phyloP scores from a whole-genome alignment of 495 filamentous ascomycete species.

The Neurospora sp. region DNA sequence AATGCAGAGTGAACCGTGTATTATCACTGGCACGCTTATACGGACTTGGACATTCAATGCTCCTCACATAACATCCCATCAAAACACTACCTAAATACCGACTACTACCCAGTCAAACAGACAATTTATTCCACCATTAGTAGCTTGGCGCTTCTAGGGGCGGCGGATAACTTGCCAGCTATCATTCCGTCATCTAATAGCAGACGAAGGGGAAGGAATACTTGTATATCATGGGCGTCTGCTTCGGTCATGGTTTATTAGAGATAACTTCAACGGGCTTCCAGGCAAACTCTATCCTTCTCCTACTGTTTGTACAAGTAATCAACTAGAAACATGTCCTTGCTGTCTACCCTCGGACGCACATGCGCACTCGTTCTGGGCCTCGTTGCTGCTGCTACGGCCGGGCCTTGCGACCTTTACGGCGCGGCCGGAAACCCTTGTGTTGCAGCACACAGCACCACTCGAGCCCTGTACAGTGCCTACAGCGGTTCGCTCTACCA shows the following conservation, averaged over 20 bases:
- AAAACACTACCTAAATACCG: not conserved
- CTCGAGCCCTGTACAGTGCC: constrained; percentile 32
- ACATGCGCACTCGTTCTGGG: not conserved
- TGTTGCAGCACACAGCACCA: not conserved
- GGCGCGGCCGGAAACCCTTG: not conserved
- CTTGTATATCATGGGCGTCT: not conserved
- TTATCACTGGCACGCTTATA: not conserved
- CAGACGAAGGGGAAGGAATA: not conserved
- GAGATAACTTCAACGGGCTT: not conserved
- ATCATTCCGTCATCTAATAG: not conserved
- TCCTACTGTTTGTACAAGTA: not conserved
- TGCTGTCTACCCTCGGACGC: not conserved
- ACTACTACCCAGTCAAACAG: not conserved
- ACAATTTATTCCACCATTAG: not conserved
- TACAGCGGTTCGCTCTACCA: constrained; percentile 46
- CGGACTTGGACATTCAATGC: not conserved
- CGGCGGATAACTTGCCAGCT: not conserved
- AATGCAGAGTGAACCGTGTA: not conserved
- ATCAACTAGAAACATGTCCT: not conserved
- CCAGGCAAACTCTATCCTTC: not conserved
- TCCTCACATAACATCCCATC: not conserved
- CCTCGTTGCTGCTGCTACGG: not conserved
- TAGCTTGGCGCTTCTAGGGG: not conserved
- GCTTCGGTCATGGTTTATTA: not conserved
- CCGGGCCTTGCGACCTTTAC: not conserved